These are phyloP conservation scores for Dalbergia cultrata DNA, from an alignment of 306 rosid species.

Conservation along the genomic window DNA sequence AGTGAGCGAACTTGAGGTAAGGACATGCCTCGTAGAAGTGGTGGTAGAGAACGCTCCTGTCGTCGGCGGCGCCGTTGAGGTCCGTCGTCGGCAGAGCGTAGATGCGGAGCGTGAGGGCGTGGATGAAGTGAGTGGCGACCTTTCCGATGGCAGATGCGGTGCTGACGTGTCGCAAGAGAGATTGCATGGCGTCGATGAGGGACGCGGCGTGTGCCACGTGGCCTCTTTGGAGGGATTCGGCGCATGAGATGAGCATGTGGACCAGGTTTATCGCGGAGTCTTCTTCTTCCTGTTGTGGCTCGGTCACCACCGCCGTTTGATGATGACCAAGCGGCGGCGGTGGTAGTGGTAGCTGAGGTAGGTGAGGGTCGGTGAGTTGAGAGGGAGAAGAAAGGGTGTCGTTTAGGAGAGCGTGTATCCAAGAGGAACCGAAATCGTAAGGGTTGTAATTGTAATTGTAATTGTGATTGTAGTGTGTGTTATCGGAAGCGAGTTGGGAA, in stretches of 20 bases:
- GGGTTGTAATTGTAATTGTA: not conserved
- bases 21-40: conserved; percentile 92
- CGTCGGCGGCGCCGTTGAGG: conserved; percentile 45
- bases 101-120: conserved; percentile 79
- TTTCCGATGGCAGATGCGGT: conserved; percentile 84
- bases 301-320: conserved; percentile 47
- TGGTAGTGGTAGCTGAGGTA: conserved; percentile 39
- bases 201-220: conserved; percentile 75
- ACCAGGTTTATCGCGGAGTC: conserved; percentile 87
- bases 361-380: conserved; percentile 57
- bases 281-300: conserved; percentile 59
- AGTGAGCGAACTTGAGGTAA: conserved; percentile 90
- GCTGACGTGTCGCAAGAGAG: conserved; percentile 64
- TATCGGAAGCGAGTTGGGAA: conserved; percentile 68
- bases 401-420: conserved; percentile 86
- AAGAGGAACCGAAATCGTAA: conserved; percentile 53
- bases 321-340: conserved; percentile 40
- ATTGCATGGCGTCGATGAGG: conserved; percentile 80
- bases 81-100: conserved; percentile 42
- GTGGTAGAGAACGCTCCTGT: conserved; percentile 73
- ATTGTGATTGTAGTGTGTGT: conserved; percentile 57
- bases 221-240: conserved; percentile 80
- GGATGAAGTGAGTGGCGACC: conserved; percentile 88
- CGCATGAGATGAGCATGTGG: conserved; percentile 85
- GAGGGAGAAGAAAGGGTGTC: conserved; percentile 54